phyloP scores from a whole-genome alignment of 2,329 filamentous ascomycete species.

The Xylariaceae sp. region DNA sequence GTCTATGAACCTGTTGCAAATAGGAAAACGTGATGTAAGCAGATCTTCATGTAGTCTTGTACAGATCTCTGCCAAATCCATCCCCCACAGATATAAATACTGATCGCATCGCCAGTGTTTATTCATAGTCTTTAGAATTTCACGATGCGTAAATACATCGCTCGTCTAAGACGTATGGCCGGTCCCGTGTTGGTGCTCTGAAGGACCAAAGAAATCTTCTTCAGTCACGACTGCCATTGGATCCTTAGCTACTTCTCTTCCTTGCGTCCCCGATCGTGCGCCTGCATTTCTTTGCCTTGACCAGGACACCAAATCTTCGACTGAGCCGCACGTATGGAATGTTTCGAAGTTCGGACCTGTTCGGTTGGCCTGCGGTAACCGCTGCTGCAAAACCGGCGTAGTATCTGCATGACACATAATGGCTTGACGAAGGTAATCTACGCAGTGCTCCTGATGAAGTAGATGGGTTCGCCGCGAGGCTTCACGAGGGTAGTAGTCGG shows the following conservation, averaged over 20 bases:
- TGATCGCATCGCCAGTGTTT: no score
- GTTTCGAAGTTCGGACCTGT: not conserved
- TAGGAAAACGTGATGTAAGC: no score
- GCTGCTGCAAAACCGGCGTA: not conserved
- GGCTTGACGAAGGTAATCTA: not conserved
- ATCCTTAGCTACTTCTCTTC: not conserved
- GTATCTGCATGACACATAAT: not conserved
- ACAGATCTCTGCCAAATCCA: no score
- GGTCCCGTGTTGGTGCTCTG: no score
- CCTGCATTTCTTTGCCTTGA: not conserved
- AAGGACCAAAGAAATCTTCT: not conserved
- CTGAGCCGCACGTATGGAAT: not conserved
- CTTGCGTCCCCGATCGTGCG: not conserved
- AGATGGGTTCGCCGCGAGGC: constrained; percentile 1
- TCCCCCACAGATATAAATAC: no score
- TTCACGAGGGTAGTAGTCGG: not conserved
- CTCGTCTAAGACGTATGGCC: no score
- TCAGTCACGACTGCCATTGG: not conserved
- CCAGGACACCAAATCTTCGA: not conserved
- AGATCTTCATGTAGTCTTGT: no score
- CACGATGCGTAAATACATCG: no score
- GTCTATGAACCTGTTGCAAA: no score
- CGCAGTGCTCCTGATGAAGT: constrained; percentile 1
- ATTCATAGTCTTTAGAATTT: no score
- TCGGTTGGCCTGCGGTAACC: not conserved